Conservation (phyloP, 1,284 basidiomycete genomes). For the Leccinum solheimii region DNA sequence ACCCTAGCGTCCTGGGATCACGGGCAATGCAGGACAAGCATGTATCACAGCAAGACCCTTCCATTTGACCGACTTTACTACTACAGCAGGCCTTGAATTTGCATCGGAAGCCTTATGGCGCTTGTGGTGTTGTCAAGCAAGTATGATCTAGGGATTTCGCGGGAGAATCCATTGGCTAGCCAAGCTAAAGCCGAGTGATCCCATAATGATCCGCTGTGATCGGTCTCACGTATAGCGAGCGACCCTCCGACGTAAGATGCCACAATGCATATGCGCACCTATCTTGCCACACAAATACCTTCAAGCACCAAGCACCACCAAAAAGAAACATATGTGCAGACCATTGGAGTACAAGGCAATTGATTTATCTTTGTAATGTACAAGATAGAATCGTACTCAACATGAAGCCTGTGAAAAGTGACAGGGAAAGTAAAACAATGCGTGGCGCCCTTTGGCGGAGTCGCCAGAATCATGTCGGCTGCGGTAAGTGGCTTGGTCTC, state of each 20-base stretch:
- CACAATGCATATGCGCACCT: no score
- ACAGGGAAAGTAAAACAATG: neutral
- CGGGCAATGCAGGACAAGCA: neutral
- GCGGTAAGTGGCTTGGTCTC: slow-evolving; percentile 11
- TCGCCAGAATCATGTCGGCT: slow-evolving; percentile 23
- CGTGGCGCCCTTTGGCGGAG: slow-evolving; percentile 15
- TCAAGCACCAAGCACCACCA: neutral
- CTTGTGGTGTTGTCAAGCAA: neutral
- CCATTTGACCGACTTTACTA: no score
- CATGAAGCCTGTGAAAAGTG: neutral
- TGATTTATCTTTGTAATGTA: neutral
- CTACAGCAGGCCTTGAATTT: neutral
- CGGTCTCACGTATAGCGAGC: neutral
- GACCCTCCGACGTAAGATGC: no score
- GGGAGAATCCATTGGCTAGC: neutral
- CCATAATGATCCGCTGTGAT: neutral
- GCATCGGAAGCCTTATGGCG: neutral
- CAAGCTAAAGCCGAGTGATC: neutral
- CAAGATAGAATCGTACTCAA: neutral
- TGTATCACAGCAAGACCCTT: no score
- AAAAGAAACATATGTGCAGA: neutral
- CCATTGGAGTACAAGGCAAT: neutral
- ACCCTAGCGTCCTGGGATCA: neutral
- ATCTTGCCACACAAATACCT: neutral
- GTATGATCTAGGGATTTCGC: neutral